Evolutionary conservation across 805 yeast genomes (phyloP), one percentile per base, ranked within the genome.

Genomic region (Teunomyces gatunensis): DNA sequence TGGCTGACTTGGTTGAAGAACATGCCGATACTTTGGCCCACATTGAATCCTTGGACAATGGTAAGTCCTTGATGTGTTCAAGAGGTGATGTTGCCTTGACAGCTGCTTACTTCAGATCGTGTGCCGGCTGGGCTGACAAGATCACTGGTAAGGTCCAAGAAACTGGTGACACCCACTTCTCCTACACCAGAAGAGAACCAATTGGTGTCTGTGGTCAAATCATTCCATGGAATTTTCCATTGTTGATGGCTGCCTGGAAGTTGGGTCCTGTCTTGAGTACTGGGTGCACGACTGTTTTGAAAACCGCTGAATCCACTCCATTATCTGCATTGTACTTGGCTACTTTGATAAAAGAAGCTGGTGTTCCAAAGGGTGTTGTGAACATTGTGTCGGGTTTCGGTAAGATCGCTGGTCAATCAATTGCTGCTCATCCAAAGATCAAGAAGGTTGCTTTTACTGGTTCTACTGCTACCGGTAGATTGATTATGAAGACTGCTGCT

Each of bases 151-250:
- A 82, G 54, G 68, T 84, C 49, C 78, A 88, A 49, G 88, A 88
- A 66, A 84, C 95, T 43, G 92, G 91, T 52, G 66, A 70, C 48
- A 72, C 81, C 43, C 88, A 87, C 68, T 82, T 90, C 66, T 80
- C 81, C 52, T 89, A 85, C 72, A 84, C 92, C 54, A 81, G 83
- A 67, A 85, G 86, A 69, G 96, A 90, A 71, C 96, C 97, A 50
- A 74, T 88, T 60, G 97, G 97, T 65, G 97, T 91, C 41, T 89
- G 96, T 67, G 97, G 96, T 50, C 96, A 89, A 69, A 87, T 91
- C 63, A 90, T 91, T 56, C 97, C 97, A 58, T 91, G 97, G 97
- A 91, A 91, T 75, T 91, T 89, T 82, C 97, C 97, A 53, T 71
- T 91, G 58, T 78, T 89, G 66, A 90, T 91, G 94, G 86, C 89